Base-by-base conservation (phyloP, 73 alveolate genomes). In the Effrenium voratum region DNA sequence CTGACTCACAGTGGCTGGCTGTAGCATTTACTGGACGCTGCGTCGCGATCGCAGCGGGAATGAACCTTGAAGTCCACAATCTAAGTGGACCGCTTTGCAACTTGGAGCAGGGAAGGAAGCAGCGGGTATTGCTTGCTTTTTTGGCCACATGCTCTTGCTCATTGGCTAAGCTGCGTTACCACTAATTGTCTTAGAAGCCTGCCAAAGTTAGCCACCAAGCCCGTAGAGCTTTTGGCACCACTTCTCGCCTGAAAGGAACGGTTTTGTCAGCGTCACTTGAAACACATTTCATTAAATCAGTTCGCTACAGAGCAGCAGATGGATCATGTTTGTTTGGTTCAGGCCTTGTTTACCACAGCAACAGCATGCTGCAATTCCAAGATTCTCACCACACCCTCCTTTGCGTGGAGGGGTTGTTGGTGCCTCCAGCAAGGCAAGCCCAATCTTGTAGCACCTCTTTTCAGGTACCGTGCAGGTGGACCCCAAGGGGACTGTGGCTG, bases 31-130 rank as follows among this genome's bases (percentile, higher is more conserved):
- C 30, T 12, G 82, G 45, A 4, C 15, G 43, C 43, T 4, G 28
- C 45, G 66, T 30, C 13, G 45, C 66, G 88, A 26, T 77, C 45
- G 66, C 5, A 44, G 43, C 43, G 91, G 47, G 45, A 72, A 47
- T 72, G 3, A 47, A 70, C 50, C 45, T 81, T 47, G 91, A 90
- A 49, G 82, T 90, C 57, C 57, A 90, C 96, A 90, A 90, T 55
- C 41, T 90, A 19, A 90, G 96, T 30, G 96, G 96, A 44, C 96
- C 96, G 5, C 96, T 90, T 43, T 90, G 96, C 22, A 15, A 5
- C 96, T 59, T 26, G 55, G 40, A 22, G 40, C 77, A 66, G 41
- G 22, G 15, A 16, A 22, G 41, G 22, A 26, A 63, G 19, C 40
- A 10, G 38, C 32, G 10, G 40, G 34, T 24, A 63, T 28, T 63